These are phyloP conservation scores for Cytospora schulzeri DNA, from an alignment of 2,329 filamentous ascomycete genomes.

Conservation along the genomic window DNA sequence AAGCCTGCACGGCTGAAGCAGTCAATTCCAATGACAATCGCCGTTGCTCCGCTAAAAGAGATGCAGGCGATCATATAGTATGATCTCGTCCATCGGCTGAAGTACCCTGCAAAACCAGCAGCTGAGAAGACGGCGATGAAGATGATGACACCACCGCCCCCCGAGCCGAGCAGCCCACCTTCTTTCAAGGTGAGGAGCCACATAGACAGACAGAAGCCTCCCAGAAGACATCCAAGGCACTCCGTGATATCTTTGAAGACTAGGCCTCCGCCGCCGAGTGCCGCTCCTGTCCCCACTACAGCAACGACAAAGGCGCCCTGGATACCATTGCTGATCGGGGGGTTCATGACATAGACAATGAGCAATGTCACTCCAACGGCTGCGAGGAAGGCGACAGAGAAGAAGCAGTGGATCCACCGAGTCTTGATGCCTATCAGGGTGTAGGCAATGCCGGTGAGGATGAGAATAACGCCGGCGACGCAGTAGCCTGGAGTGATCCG, in stretches of 20 bases:
- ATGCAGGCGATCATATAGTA: constrained; percentile 78
- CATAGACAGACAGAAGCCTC: constrained; percentile 85
- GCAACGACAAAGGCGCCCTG: constrained; percentile 89
- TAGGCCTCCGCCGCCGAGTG: constrained; percentile 73
- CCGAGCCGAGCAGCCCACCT: constrained; percentile 70
- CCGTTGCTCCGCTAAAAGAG: constrained; percentile 80
- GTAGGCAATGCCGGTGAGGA: constrained; percentile 71
- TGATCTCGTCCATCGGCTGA: constrained; percentile 74
- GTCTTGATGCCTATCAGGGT: constrained; percentile 82
- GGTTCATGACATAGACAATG: constrained; percentile 85
- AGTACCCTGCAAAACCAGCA: constrained; percentile 72
- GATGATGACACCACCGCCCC: constrained; percentile 62
- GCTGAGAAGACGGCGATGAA: constrained; percentile 76
- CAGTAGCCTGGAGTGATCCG: constrained; percentile 78
- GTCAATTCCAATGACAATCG: constrained; percentile 80
- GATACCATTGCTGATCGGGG: constrained; percentile 71
- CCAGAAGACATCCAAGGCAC: constrained; percentile 79
- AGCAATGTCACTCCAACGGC: constrained; percentile 77
- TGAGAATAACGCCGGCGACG: constrained; percentile 74
- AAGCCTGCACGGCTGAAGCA: constrained; percentile 87
- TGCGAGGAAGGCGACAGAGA: constrained; percentile 75
- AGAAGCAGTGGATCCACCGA: constrained; percentile 74
- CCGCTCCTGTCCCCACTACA: constrained; percentile 68
- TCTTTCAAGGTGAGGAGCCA: constrained; percentile 81
- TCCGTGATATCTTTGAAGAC: constrained; percentile 85